Conservation (phyloP, 1,284 basidiomycete genomes). For the Ustilago hordei region DNA sequence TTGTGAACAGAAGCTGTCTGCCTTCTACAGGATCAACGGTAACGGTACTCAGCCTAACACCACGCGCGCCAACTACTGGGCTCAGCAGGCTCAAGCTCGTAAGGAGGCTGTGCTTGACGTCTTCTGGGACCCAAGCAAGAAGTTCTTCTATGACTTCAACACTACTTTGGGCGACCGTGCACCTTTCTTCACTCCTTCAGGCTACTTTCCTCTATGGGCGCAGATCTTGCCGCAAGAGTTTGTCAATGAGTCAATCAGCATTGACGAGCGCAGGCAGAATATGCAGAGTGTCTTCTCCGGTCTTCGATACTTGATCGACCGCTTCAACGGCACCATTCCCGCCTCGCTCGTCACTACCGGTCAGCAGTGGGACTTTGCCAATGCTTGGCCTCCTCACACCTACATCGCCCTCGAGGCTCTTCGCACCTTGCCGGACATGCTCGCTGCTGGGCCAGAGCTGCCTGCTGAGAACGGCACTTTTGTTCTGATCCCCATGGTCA, state of each 20-base stretch:
- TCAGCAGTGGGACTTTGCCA: slow-evolving; percentile 78
- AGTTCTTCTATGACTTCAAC: slow-evolving; percentile 86
- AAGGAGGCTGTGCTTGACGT: slow-evolving; percentile 83
- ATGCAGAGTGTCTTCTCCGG: slow-evolving; percentile 77
- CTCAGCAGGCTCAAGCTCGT: slow-evolving; percentile 75
- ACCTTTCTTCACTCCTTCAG: slow-evolving; percentile 77
- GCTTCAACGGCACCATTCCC: slow-evolving; percentile 84
- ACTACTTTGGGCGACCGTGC: slow-evolving; percentile 38
- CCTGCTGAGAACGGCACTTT: slow-evolving; percentile 75
- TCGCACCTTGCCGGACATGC: slow-evolving; percentile 77
- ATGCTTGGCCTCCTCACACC: slow-evolving; percentile 48
- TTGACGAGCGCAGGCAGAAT: slow-evolving; percentile 49
- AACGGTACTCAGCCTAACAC: slow-evolving; percentile 63
- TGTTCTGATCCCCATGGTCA: slow-evolving; percentile 75
- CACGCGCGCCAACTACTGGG: slow-evolving; percentile 73
- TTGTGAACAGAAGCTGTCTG: slow-evolving; percentile 71
- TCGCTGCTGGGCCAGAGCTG: slow-evolving; percentile 75
- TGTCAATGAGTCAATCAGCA: slow-evolving; percentile 71
- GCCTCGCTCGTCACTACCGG: slow-evolving; percentile 81
- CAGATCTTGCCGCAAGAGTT: slow-evolving; percentile 83
- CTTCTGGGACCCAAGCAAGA: slow-evolving; percentile 82
- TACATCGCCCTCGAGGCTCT: slow-evolving; percentile 84
- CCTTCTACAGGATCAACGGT: slow-evolving; percentile 73
- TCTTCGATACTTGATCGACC: slow-evolving; percentile 81
- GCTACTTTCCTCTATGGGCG: slow-evolving; percentile 88